Base-by-base conservation (phyloP, 129 eudicot genomes). In the Centella asiatica region DNA sequence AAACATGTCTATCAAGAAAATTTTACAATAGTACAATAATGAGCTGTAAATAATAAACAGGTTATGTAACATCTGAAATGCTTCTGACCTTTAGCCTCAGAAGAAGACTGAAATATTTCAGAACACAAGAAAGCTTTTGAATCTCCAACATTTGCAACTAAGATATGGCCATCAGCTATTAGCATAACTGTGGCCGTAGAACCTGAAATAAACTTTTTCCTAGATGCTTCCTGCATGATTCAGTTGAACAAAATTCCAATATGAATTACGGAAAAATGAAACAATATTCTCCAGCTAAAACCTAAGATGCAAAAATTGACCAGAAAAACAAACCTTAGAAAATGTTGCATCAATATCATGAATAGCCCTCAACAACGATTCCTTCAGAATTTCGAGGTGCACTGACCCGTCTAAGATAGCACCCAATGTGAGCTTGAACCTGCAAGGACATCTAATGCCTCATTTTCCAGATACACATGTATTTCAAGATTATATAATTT, bases 81-180 rank as follows among this genome's bases (percentile, higher is more conserved):
- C 44, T 69, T 58, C 86, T 73, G 25, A 93, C 99, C 99, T 93
- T 83, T 88, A 67, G 95, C 88, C 71, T 93, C 96, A 9, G 76
- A 47, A 62, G 92, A 95, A 64, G 96, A 68, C 69, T 75, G 83
- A 67, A 78, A 82, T 52, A 63, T 77, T 73, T 93, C 96, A 54
- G 99, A 87, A 80, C 99, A 93, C 57, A 93, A 45, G 68, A 92
- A 77, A 73, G 95, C 92, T 85, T 93, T 93, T 33, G 99, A 87
- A 64, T 92, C 99, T 44, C 99, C 99, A 69, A 92, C 47, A 64
- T 92, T 87, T 28, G 99, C 96, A 52, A 80, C 96, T 67, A 92
- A 78, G 61, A 92, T 84, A 64, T 88, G 95, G 74, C 73, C 69
- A 59, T 93, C 96, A 26, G 83, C 96, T 44, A 76, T 65, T 57